A percentile compares a stretch with the other conserved stretches of the same genome.
Evolutionary conservation across 2,329 filamentous ascomycete genomes (phyloP).

Genomic region (Fusarium sp.): DNA sequence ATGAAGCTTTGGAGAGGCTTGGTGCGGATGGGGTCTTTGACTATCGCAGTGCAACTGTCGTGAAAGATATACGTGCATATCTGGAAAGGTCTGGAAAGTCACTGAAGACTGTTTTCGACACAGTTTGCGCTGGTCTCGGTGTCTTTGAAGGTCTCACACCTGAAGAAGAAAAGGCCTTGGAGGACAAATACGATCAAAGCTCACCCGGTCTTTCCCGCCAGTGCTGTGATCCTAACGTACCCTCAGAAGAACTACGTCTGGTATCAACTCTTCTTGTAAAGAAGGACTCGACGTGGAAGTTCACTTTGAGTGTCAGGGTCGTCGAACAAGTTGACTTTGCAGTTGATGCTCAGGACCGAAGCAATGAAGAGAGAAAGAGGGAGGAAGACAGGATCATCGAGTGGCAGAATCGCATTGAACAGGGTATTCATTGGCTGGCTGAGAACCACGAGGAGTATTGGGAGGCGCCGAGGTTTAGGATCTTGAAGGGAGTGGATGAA

Average conservation of each 20-base stretch:
- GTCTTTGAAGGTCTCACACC: background rate
- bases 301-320: background rate
- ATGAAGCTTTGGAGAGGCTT: background rate
- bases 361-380: background rate
- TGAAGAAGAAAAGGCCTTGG: background rate
- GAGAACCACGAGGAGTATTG: background rate
- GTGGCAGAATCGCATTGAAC: background rate
- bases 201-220: background rate
- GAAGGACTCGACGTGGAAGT: background rate
- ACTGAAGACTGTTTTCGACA: background rate
- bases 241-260: background rate
- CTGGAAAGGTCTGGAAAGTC: background rate
- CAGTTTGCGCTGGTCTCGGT: background rate
- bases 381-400: background rate
- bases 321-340: background rate
- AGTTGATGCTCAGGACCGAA: background rate
- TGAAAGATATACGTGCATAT: background rate
- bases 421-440: background rate
- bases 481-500: background rate
- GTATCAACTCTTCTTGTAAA: background rate
- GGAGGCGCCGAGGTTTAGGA: background rate
- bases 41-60: background rate
- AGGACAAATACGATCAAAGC: background rate
- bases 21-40: background rate
- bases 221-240: background rate